Conservation (phyloP, 177 flowering plant genomes). For the Vitis hybrid region DNA sequence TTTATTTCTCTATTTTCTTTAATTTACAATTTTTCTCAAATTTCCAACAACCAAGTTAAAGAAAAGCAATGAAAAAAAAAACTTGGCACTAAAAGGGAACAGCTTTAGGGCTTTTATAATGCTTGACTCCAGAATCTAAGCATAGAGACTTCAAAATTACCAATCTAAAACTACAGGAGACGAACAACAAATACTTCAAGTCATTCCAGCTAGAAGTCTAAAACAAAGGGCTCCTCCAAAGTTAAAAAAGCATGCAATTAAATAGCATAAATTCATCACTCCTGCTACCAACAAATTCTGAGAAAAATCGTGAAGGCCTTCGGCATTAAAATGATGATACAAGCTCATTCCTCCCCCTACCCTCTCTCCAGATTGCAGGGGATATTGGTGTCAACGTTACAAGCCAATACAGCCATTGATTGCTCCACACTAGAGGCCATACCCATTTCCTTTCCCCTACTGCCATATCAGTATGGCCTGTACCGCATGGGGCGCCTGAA, state of each 20-base stretch:
- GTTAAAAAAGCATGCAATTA: not conserved
- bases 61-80: no score
- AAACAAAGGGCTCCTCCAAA: not conserved
- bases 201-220: no score
- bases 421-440: not conserved
- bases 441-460: not conserved
- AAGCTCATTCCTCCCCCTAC: not conserved
- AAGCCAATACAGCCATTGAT: not conserved
- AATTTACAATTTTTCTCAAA: no score
- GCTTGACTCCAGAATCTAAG: no score
- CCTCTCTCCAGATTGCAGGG: not conserved
- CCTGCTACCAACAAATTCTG: not conserved
- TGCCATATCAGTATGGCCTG: conserved; percentile 39
- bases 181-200: not conserved
- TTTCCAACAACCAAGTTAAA: no score
- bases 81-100: no score
- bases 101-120: no score
- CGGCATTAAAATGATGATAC: conserved; percentile 1
- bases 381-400: no score
- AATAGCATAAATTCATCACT: not conserved
- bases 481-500: conserved; percentile 45
- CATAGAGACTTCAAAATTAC: no score
- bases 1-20: no score
- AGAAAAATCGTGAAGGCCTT: not conserved
- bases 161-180: no score